Base-by-base conservation (phyloP, 257 asterid genomes). In the Plectranthus barbatus region DNA sequence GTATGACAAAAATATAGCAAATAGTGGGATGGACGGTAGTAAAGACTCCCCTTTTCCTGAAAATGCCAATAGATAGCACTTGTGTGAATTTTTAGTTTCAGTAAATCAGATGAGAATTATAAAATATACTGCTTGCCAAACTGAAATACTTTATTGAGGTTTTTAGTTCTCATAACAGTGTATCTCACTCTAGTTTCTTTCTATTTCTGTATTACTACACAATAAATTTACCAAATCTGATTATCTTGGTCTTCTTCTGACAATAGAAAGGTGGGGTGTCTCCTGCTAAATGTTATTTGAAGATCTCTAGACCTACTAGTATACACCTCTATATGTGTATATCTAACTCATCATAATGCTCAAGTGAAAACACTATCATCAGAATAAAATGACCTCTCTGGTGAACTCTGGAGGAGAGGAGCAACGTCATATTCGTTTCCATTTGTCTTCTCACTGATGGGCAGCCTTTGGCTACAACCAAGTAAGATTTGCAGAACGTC, bases 401-500 rank as follows among this genome's bases (percentile, higher is more conserved):
- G 60, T 64, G 87, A 69, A 60, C 68, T 73, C 13, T 29, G 82
- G 18, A 92, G 95, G 40, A 92, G 93, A 34, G 96, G 97, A 36
- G 79, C 77, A 39, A 65, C 76, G 24, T 84, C 95, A 1, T 76
- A 52, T 49, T 86, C 93, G 5, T 54, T 73, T 66, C 19, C 71
- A 44, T 20, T 67, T 1, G 45, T 71, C 72, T 76, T 86, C 60
- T 55, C 53, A 61, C 44, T 57, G 12, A 29, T 45, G 10, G 79
- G 70, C 40, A 45, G 48, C 48, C 68, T 76, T 34, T 64, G 62
- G 61, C 62, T 57, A 44, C 85, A 83, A 7, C 72, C 78, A 29
- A 80, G 81, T 66, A 92, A 71, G 67, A 89, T 73, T 62, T 83
- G 85, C 69, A 81, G 49, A 23, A 77, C 92, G 12, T 82, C 91